Evolutionary conservation across 768 basidiomycete species (phyloP).

Genomic region (Boletus coccyginus): DNA sequence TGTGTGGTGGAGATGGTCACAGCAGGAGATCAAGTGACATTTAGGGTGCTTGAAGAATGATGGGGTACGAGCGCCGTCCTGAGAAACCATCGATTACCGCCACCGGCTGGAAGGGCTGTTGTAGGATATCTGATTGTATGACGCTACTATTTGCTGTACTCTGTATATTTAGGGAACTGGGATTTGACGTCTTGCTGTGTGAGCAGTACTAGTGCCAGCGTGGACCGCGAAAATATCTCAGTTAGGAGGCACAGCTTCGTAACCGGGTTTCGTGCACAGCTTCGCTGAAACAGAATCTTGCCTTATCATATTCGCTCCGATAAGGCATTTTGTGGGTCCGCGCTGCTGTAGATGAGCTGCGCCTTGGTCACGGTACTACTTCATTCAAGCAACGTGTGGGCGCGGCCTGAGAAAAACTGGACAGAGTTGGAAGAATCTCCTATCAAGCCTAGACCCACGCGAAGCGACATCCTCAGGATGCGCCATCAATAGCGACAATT

Average conservation of each 20-base stretch:
- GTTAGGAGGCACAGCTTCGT: background rate
- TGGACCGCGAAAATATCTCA: background rate
- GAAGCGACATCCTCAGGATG: conserved; percentile 10
- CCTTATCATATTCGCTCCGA: conserved; percentile 3
- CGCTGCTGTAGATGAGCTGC: conserved; percentile 18
- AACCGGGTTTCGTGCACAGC: background rate
- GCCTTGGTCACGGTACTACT: conserved; percentile 3
- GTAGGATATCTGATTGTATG: background rate
- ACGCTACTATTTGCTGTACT: background rate
- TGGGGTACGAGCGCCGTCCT: background rate
- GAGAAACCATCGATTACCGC: background rate
- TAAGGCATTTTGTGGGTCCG: conserved; percentile 18
- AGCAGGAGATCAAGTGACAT: background rate
- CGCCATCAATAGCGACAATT: background rate
- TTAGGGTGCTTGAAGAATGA: conserved; percentile 10
- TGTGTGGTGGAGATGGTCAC: conserved; percentile 3
- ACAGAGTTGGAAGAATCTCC: background rate
- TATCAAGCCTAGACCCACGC: background rate
- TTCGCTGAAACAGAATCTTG: conserved; percentile 6
- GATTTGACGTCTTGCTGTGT: conserved; percentile 15
- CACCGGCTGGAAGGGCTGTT: background rate
- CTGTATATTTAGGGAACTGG: conserved; percentile 3
- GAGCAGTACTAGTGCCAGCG: background rate
- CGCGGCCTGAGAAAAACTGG: conserved; percentile 1
- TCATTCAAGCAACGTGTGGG: background rate